Conservation (phyloP, 805 yeast species). For the Lipomyces yamanashiensis region DNA sequence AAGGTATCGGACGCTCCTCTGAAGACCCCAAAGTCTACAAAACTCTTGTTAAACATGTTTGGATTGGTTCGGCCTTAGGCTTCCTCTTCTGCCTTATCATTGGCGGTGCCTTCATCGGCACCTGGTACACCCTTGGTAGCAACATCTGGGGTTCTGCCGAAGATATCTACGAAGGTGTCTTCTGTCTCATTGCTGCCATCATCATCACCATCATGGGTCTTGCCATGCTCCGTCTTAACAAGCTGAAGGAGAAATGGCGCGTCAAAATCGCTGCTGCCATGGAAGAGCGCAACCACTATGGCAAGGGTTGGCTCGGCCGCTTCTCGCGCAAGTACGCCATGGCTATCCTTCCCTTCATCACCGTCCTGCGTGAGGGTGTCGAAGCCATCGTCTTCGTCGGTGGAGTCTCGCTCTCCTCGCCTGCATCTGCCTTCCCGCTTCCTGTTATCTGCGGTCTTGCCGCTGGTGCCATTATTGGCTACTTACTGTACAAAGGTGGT, state of each 20-base stretch:
- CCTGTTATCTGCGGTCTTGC: constrained; percentile 86
- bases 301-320: constrained; percentile 51
- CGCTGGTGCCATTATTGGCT: constrained; percentile 77
- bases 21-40: constrained; percentile 56
- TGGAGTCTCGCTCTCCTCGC: constrained; percentile 79
- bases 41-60: constrained; percentile 74
- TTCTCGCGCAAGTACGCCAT: constrained; percentile 76
- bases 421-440: constrained; percentile 80
- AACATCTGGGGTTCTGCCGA: constrained; percentile 90
- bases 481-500: constrained; percentile 77
- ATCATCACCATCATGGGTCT: constrained; percentile 93
- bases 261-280: constrained; percentile 87
- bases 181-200: constrained; percentile 85
- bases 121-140: constrained; percentile 75
- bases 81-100: constrained; percentile 75
- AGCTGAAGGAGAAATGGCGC: constrained; percentile 97
- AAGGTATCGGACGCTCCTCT: constrained; percentile 65
- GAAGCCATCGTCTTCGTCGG: constrained; percentile 96
- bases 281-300: constrained; percentile 43
- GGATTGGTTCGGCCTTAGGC: constrained; percentile 80
- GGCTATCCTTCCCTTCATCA: constrained; percentile 87
- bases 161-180: constrained; percentile 96
- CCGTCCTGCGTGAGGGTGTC: constrained; percentile 93
- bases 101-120: constrained; percentile 95
- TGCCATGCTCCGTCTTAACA: constrained; percentile 92